A percentile compares a stretch with the other conserved stretches of the same genome.
Evolutionary conservation across 2,329 filamentous ascomycete genomes (phyloP).

Genomic region (Nakataea oryzae): DNA sequence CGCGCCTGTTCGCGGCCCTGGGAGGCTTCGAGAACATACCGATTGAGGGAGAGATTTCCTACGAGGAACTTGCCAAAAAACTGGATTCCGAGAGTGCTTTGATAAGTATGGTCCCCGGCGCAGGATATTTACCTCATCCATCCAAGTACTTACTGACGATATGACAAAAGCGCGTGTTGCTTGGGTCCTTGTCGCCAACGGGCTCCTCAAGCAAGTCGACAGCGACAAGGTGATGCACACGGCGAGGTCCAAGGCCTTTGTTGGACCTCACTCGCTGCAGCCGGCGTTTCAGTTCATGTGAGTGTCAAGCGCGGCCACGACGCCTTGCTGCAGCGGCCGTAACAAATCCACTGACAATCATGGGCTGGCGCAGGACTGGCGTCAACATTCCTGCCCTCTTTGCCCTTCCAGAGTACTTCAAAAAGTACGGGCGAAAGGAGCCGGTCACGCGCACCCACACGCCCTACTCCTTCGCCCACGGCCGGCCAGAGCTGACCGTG

Average conservation of each 20-base stretch:
- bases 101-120: constrained; percentile 10
- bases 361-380: not conserved
- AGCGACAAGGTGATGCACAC: constrained; percentile 14
- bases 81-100: constrained; percentile 16
- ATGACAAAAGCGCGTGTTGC: constrained; percentile 10
- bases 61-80: constrained; percentile 16
- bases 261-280: not conserved
- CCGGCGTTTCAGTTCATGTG: not conserved
- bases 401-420: constrained; percentile 20
- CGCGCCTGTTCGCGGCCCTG: constrained; percentile 20
- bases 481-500: constrained; percentile 16
- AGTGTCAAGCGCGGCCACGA: not conserved
- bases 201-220: constrained; percentile 10
- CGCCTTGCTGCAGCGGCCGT: not conserved
- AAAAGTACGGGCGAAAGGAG: constrained; percentile 18
- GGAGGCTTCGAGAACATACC: constrained; percentile 21
- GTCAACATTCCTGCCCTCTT: constrained; percentile 5
- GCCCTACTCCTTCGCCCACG: constrained; percentile 16
- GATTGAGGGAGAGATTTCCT: constrained; percentile 13
- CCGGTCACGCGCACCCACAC: constrained; percentile 16
- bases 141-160: not conserved
- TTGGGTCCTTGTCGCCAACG: constrained; percentile 10
- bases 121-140: not conserved
- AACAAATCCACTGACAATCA: not conserved
- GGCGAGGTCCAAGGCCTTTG: not conserved